Evolutionary conservation across 1,284 basidiomycete genomes (phyloP).

Genomic region (Austroboletus sp.): DNA sequence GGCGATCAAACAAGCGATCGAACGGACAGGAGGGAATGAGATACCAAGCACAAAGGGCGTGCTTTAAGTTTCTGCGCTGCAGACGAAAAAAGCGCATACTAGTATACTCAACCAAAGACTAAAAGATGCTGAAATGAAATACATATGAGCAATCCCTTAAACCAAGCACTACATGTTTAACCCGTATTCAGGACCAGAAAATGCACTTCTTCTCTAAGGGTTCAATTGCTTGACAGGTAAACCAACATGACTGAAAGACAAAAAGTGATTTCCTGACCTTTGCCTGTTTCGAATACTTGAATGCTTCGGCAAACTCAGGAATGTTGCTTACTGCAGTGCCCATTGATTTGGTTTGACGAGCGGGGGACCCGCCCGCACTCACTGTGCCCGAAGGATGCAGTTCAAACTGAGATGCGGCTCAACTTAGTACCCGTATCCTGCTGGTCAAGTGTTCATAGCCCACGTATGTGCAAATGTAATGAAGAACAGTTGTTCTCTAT

Average conservation of each 20-base stretch:
- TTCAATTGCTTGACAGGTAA: constrained; percentile 44
- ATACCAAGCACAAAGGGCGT: no score
- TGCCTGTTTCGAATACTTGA: constrained; percentile 63
- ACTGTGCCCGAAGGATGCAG: constrained; percentile 49
- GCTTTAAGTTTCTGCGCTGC: constrained; percentile 38
- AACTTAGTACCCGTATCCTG: constrained; percentile 36
- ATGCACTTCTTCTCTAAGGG: constrained; percentile 56
- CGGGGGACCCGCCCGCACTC: constrained; percentile 85
- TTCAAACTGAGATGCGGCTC: constrained; percentile 13
- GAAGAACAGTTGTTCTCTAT: constrained; percentile 85
- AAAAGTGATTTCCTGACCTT: constrained; percentile 42
- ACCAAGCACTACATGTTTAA: constrained; percentile 7
- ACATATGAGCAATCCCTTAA: constrained; percentile 11
- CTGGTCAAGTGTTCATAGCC: constrained; percentile 70
- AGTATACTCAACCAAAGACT: no score
- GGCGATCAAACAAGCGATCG: constrained; percentile 90
- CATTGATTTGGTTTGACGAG: constrained; percentile 70
- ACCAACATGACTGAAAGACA: not conserved
- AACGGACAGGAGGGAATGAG: constrained; percentile 83
- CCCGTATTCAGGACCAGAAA: constrained; percentile 48
- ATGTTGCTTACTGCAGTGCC: constrained; percentile 74
- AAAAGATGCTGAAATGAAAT: no score
- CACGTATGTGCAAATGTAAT: constrained; percentile 76
- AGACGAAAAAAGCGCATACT: no score
- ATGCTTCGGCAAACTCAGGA: constrained; percentile 72